A percentile compares a stretch with the other conserved stretches of the same genome.
Conservation (phyloP, 1,284 basidiomycete species). For the Ganoderma multipileum region DNA sequence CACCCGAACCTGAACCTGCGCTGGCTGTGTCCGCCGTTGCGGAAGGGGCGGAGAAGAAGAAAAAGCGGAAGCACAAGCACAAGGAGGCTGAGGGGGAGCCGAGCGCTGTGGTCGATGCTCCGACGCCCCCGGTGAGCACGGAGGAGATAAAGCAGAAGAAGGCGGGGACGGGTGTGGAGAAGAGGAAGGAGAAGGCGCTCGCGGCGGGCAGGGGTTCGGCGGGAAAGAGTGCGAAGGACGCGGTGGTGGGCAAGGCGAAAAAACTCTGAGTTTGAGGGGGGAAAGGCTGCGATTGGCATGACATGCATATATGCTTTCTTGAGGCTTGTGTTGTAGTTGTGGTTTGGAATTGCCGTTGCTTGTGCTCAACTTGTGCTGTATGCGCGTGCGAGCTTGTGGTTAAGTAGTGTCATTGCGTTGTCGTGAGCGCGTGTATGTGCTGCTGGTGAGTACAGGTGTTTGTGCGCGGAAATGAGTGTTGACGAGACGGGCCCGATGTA, state of each 20-base stretch:
- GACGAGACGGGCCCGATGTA: too few relatives aligned
- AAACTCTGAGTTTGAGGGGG: slow-evolving; percentile 24
- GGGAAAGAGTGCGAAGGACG: slow-evolving; percentile 58
- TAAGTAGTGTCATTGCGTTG: slow-evolving; percentile 1
- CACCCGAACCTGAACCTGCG: not conserved
- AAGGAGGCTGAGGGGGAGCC: slow-evolving; percentile 14
- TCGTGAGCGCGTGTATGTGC: not conserved
- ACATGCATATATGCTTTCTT: not conserved
- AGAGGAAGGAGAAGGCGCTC: slow-evolving; percentile 63
- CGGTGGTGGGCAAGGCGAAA: slow-evolving; percentile 51
- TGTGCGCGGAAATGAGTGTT: not conserved
- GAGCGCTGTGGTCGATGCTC: not conserved
- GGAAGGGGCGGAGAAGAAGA: slow-evolving; percentile 23
- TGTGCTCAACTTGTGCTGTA: not conserved
- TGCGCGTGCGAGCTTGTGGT: not conserved
- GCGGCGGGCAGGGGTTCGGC: slow-evolving; percentile 43
- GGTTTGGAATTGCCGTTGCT: not conserved
- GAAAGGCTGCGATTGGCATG: not conserved
- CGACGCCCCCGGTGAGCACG: slow-evolving; percentile 20
- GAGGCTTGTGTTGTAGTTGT: not conserved
- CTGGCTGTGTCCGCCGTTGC: slow-evolving; percentile 6
- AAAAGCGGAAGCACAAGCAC: slow-evolving; percentile 34
- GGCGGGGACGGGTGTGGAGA: slow-evolving; percentile 47
- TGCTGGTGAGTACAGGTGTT: slow-evolving; percentile 6
- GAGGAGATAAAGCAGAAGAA: slow-evolving; percentile 60